These are phyloP conservation scores for Aspergillus phoenicis DNA, from an alignment of 2,329 filamentous ascomycete genomes.

Conservation along the genomic window DNA sequence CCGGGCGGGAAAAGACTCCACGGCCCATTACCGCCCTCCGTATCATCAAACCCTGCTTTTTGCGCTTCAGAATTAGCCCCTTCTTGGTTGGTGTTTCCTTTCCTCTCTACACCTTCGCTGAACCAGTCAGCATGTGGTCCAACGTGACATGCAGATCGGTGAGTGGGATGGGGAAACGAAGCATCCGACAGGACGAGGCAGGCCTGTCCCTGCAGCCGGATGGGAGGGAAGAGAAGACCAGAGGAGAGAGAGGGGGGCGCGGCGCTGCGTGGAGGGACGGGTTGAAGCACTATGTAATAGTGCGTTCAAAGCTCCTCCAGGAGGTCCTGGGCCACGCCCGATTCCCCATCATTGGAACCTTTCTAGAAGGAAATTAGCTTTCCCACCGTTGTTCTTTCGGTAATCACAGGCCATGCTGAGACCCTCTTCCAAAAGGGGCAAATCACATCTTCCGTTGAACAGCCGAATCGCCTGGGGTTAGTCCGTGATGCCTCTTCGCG, in stretches of 20 bases:
- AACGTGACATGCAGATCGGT: slow-evolving; percentile 22
- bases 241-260: too few species aligned
- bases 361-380: slow-evolving; percentile 41
- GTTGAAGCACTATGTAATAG: slow-evolving; percentile 11
- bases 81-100: too few species aligned
- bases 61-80: slow-evolving; percentile 1
- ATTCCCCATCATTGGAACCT: slow-evolving; percentile 29
- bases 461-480: slow-evolving; percentile 12
- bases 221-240: not conserved
- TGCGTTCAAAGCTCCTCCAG: slow-evolving; percentile 13
- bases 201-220: slow-evolving; percentile 6
- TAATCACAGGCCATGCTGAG: slow-evolving; percentile 23
- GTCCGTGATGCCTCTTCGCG: not conserved
- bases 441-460: slow-evolving; percentile 10
- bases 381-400: slow-evolving; percentile 27
- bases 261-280: not conserved
- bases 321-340: slow-evolving; percentile 4
- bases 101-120: not conserved
- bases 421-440: slow-evolving; percentile 20
- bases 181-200: not conserved
- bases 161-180: not conserved
- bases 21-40: slow-evolving; percentile 7
- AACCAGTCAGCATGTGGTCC: slow-evolving; percentile 17
- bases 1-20: slow-evolving; percentile 6
- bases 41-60: slow-evolving; percentile 4